Base-by-base conservation (phyloP, 306 rosid species). In the Cicer chorassanicum region DNA sequence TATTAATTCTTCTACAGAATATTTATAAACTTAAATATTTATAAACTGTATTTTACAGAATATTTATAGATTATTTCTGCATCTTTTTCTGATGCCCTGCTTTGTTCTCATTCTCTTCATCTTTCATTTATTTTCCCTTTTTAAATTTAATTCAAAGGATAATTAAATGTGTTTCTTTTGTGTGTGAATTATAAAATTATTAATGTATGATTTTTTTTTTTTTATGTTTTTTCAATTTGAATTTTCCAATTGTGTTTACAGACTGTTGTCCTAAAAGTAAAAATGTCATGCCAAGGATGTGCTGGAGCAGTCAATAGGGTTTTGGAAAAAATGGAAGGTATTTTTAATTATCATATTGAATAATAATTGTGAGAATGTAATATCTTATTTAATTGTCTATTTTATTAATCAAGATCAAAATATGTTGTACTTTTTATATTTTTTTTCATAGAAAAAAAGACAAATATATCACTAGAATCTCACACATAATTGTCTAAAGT, bases 271-370 rank as follows among this genome's bases (percentile, higher is more conserved):
- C 96, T 94, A 81, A 92, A 92, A 84, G 99, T 94, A 80, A 91
- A 81, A 7, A 94, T 94, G 99, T 88, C 99, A 15, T 94, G 99
- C 59, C 82, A 88, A 83, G 96, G 97, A 14, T 94, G 97, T 67
- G 88, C 81, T 69, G 99, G 97, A 44, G 99, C 97, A 2, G 97
- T 94, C 77, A 90, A 86, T 62, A 88, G 97, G 83, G 98, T 91
- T 67, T 84, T 91, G 86, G 98, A 87, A 10, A 94, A 94, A 77
- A 50, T 94, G 84, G 93, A 91, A 86, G 98, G 98, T 94, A 81
- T 15, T 66, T 70, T 73, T 48, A 1, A 34, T 56, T 29, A 29
- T 29, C 36, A 29, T 29, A 4, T 29, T 29, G 3, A 29, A 36
- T 24, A 36, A 55, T 2, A 54, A 7, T 70, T 70, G 50, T 44